Evolutionary conservation across 352 stramenopile genomes (phyloP), one percentile per base, ranked within the genome.

Genomic region (Phytophthora parvispora): DNA sequence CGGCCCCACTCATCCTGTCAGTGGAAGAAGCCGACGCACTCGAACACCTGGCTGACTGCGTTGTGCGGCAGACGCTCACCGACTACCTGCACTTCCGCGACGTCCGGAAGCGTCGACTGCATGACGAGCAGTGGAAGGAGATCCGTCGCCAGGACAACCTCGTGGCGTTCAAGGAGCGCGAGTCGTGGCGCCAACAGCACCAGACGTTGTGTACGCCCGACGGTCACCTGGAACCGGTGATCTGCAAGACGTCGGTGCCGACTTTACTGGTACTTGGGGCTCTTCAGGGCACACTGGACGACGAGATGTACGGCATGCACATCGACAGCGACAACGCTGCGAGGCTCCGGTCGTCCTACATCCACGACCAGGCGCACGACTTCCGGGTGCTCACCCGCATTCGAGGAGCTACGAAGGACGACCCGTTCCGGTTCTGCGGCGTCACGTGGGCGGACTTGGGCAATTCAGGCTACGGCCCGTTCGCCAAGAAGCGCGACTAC

Each of bases 251-350:
- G 36, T 83, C 69, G 8, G 68, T 67, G 22, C 69, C 69, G 9
- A 76, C 57, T 9, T 38, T 84, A 22, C 24, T 86, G 16, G 69
- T 78, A 12, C 63, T 81, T 7, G 84, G 81, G 25, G 75, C 72
- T 28, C 60, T 86, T 8, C 69, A 86, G 28, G 84, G 84, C n/a
- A 81, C 74, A 25, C 49, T 92, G 7, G 81, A 92, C 28, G 81
- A 92, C 43, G 72, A 77, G 20, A 77, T 90, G 62, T 92, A 88
- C 36, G 84, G 81, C 22, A 67, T 84, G 58, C 68, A 75, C 47
- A 73, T 78, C 6, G 58, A 76, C 43, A 71, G 67, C 13, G 62
- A 73, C 27, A 64, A 77, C 3, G 65, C 56, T 1, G 75, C 77
- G 16, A 73, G 78, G 31, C 51, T 89, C 16, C 68, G 79, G 10